Base-by-base conservation (phyloP, 1,284 basidiomycete species). In the Cryptococcus amylolentus region DNA sequence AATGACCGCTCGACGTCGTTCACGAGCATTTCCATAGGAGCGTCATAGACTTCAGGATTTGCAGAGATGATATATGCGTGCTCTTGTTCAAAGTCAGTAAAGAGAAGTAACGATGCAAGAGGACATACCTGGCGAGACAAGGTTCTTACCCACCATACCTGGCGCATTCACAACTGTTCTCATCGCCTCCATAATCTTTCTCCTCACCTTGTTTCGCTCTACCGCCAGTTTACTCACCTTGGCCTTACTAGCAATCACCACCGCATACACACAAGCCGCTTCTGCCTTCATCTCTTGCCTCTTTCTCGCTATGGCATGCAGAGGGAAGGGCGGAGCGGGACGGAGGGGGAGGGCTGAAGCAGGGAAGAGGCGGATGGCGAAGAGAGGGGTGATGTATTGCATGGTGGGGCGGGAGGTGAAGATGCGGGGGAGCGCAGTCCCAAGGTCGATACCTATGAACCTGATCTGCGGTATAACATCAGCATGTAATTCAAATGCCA, bases 171-270 rank as follows among this genome's bases (percentile, higher is more conserved):
- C 38, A 13, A 67, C 58, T 5, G 20, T 23, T 6, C 60, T 51
- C 20, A 62, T 35, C 23, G 62, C 65, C 0, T 61, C 45, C 38
- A 49, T 59, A 20, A 65, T 49, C n/a, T 58, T 49, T n/a, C 49
- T 49, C 35, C 50, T 43, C 7, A 49, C 56, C 10, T 46, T 55
- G 31, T 55, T 59, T 18, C 65, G 48, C 58, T 67, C 65, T 1
- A 63, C 58, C 7, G 65, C 63, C 10, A 65, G 18, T 37, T 63
- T 65, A 26, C 46, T 51, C 14, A 67, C 56, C 10, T 42, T 42
- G 31, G 12, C 31, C 41, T 63, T 63, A 20, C 35, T 51, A 3
- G 31, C 49, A 4, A 65, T 51, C 10, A 58, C 42, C 5, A 39
- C 51, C 18, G 55, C 38, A 16, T 62, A 53, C 1, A 61, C 52